These are phyloP conservation scores for Trichosporon sp. DNA, from an alignment of 1,284 basidiomycete genomes.

Conservation along the genomic window DNA sequence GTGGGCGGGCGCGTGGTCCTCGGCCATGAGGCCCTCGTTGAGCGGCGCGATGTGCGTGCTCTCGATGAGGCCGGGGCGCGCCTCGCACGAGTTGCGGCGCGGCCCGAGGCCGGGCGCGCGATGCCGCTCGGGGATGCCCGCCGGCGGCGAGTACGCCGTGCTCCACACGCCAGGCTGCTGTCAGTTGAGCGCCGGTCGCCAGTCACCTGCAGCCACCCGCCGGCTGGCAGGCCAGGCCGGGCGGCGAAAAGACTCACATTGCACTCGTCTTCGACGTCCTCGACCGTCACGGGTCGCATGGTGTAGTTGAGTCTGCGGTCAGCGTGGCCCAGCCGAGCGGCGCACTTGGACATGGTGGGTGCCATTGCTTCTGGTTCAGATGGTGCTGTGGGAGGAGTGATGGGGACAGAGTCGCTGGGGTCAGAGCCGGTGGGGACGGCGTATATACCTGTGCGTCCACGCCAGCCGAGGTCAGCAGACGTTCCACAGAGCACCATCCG, in stretches of 20 bases:
- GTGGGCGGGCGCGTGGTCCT: neutral
- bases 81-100: conserved; percentile 22
- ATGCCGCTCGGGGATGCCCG: neutral
- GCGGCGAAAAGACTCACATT: neutral
- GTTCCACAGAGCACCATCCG: neutral
- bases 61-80: conserved; percentile 17
- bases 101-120: conserved; percentile 4
- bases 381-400: too few species aligned
- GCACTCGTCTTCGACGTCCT: neutral
- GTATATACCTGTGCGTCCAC: neutral
- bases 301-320: neutral
- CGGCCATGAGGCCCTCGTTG: conserved; percentile 18
- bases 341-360: neutral
- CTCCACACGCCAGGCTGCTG: neutral
- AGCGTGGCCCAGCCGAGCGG: neutral
- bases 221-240: too few species aligned
- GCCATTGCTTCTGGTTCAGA: neutral
- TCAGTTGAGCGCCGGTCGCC: neutral
- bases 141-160: neutral
- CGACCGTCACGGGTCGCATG: neutral
- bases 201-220: too few species aligned
- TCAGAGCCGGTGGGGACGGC: neutral
- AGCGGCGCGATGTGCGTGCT: conserved; percentile 20
- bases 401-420: neutral
- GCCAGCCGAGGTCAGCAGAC: neutral